Base-by-base conservation (phyloP, 2,329 filamentous ascomycete species). In the Hansfordia pulvinata region DNA sequence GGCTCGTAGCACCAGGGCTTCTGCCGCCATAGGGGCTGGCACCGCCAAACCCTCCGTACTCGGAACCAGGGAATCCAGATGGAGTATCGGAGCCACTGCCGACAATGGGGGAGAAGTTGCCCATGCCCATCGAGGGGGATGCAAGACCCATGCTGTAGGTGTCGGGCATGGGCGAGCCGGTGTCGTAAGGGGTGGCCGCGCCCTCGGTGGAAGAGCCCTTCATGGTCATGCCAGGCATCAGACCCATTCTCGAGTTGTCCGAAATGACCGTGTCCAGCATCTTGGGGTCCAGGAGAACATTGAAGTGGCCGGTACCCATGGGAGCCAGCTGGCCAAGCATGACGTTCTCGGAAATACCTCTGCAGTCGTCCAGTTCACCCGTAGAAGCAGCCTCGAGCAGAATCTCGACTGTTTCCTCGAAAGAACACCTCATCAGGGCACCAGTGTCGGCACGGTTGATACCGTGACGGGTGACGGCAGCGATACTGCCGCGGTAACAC, bases 401-500 rank as follows among this genome's bases (percentile, higher is more conserved):
- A 62, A 98, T 98, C 50, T 98, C 92, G 20, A 98, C 90, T 1
- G 90, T 98, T 54, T 98, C 92, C 57, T 98, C 90, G 58, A 98
- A 98, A 2, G 90, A 98, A 65, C 92, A 98, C 53, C 90, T 80
- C 90, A 98, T 98, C 43, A 98, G 67, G 8, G 90, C 92, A 62
- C 90, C 90, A 35, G 92, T 98, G 49, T 98, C 90, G 15, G 88
- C 84, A 43, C 90, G 76, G 62, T 98, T 98, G 62, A 98, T 98
- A 58, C 90, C 90, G 50, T 98, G 90, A 56, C 90, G 82, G 30
- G 90, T 98, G 36, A 98, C 88, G 10, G 90, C 88, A 53, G 93
- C 93, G 44, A 98, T 76, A 43, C 80, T 78, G 39, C 90, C 90
- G 44, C 90, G 74, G 44, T 92, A 85, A 16, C 86, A 94, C 90